A percentile compares a stretch with the other conserved stretches of the same genome.
Conservation (phyloP, 1,284 basidiomycete species). For the Fomitiporia mediterranea region DNA sequence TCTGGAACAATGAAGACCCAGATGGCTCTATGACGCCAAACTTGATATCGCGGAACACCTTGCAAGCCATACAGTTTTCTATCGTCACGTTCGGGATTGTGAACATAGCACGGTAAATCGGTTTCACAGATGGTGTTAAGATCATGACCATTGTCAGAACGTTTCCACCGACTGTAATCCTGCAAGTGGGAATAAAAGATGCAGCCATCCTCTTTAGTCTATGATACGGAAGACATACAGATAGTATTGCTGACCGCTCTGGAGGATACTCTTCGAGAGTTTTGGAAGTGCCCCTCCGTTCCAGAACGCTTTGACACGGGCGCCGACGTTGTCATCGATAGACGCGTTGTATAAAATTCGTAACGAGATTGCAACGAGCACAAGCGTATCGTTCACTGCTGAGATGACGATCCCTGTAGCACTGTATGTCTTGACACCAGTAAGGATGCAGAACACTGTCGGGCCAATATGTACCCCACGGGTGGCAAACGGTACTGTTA, state of each 20-base stretch:
- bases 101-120: constrained; percentile 20
- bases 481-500: constrained; percentile 14
- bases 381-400: not conserved
- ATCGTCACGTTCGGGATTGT: constrained; percentile 26
- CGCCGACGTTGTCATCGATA: not conserved
- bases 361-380: constrained; percentile 6
- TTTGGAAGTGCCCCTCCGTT: constrained; percentile 27
- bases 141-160: constrained; percentile 24
- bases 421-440: constrained; percentile 4
- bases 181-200: constrained; percentile 10
- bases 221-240: constrained; percentile 25
- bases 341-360: constrained; percentile 3
- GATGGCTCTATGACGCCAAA: constrained; percentile 15
- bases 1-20: not conserved
- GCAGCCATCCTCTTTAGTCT: not conserved
- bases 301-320: constrained; percentile 20
- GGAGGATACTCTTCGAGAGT: constrained; percentile 28
- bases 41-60: constrained; percentile 27
- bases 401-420: not conserved
- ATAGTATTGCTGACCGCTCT: constrained; percentile 32
- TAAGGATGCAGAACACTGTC: not conserved
- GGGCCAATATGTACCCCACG: constrained; percentile 9
- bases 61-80: constrained; percentile 29
- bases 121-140: constrained; percentile 16
- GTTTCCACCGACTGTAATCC: constrained; percentile 26